Base-by-base conservation (phyloP, 257 asterid genomes). In the Ocimum tenuiflorum region DNA sequence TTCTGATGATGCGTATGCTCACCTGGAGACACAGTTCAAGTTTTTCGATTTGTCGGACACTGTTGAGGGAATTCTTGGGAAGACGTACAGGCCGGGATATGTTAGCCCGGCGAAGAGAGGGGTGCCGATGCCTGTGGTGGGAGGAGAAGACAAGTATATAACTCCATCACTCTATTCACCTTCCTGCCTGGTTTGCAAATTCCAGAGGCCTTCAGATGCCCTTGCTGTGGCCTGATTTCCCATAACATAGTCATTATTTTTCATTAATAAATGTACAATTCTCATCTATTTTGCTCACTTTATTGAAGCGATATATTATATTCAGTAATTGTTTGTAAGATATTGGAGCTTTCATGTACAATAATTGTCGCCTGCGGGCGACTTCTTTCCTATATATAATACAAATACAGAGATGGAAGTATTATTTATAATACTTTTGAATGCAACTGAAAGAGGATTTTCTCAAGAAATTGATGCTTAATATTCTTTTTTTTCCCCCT, bases 41-140 rank as follows among this genome's bases (percentile, higher is more conserved):
- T 86, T 88, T 64, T 63, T 76, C 55, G 62, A 68, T 13, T 64
- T 88, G 47, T 81, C 95, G 0, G 82, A 78, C 17, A 6, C 4
- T 0, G 89, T 81, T 0, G 91, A 86, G 67, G 90, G 91, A 3
- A 70, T 88, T 70, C 75, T 86, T 3, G 88, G 95, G 3, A 78
- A 79, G 70, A 88, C 90, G 0, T 88, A 86, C 33, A 70, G 79
- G 82, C 87, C 95, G 0, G 90, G 81, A 0, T 88, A 74, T 13
- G 74, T 64, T 0, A 82, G 85, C 23, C 85, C 89, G 5, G 95
- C 74, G 20, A 88, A 84, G 83, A 69, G 79, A 53, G 95, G 89
- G 0, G 88, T 84, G 49, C 74, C 89, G 1, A 86, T 88, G 91
- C 85, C 91, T 13, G 57, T 81, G 79, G 77, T 84, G 90, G 91